Base-by-base conservation (phyloP, 768 basidiomycete species). In the Floccularia luteovirens region DNA sequence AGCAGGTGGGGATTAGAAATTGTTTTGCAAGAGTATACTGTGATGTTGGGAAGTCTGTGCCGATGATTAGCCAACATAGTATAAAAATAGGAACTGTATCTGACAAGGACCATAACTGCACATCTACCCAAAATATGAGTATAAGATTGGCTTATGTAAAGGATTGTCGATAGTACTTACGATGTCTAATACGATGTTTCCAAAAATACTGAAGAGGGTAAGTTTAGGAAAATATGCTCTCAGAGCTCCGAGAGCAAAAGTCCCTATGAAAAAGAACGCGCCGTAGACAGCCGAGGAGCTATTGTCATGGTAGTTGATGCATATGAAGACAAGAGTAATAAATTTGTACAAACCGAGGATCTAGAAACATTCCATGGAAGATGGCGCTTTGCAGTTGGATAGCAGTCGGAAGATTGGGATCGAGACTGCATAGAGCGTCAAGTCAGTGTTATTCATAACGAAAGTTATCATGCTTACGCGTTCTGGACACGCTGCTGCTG, bases 241-340 rank as follows among this genome's bases (percentile, higher is more conserved):
- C 5, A 67, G 22, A 6, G 53, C 53, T 1, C 62, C 70, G 10
- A 72, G 43, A 17, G 49, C 51, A 39, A 67, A 70, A 1, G 66
- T 59, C 6, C 70, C 69, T 30, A 70, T 48, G 42, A 69, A 70
- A 20, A 72, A 52, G 38, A 70, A 63, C 4, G 50, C 65, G 8
- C 68, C 69, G 48, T 65, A 69, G 0, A 70, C 67, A 6, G 62
- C 67, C 1, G 69, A 67, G 6, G 61, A 56, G 17, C 64, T 68
- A 28, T 20, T 25, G 16, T 17, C 32, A 30, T 3, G 24, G 14
- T 30, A 30, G 10, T 33, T 28, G 13, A 22, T 21, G 11, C 6
- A 34, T 36, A 24, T 23, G 13, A 3, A 36, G 24, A 20, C 14
- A 12, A 17, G 16, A 32, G 22, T 41, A n/a, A 2, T 10, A 17